A percentile compares a stretch with the other conserved stretches of the same genome.
phyloP scores from a whole-genome alignment of 2,329 filamentous ascomycete species.

The Fusarium mexicanum region DNA sequence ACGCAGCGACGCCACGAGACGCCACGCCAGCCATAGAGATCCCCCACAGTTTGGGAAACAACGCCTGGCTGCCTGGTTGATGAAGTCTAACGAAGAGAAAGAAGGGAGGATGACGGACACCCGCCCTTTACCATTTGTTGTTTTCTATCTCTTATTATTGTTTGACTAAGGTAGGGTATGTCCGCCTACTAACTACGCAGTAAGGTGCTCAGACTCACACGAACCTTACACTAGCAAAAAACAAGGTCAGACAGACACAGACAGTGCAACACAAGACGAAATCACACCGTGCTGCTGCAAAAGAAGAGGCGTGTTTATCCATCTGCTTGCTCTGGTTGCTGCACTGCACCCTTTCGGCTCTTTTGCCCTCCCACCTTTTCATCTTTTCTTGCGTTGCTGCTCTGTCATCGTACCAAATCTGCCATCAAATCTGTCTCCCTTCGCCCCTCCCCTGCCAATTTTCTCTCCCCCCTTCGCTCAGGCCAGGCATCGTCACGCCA shows the following conservation, averaged over 20 bases:
- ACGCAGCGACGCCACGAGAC: constrained; percentile 27
- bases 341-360: constrained; percentile 27
- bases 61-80: background rate
- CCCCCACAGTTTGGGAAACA: constrained; percentile 14
- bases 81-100: background rate
- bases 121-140: constrained; percentile 15
- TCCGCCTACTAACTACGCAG: background rate
- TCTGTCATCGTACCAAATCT: constrained; percentile 23
- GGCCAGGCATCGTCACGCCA: constrained; percentile 27
- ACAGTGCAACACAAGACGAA: background rate
- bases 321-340: constrained; percentile 13
- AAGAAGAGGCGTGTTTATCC: constrained; percentile 25
- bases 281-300: background rate
- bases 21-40: constrained; percentile 30
- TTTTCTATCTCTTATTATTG: background rate
- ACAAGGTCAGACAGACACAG: background rate
- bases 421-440: constrained; percentile 37
- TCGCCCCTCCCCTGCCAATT: constrained; percentile 33
- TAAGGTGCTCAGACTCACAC: constrained; percentile 15
- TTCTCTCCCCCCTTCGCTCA: constrained; percentile 7
- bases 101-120: constrained; percentile 17
- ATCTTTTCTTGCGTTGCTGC: background rate
- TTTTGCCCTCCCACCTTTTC: constrained; percentile 33
- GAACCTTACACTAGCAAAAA: background rate
- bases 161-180: background rate